These are phyloP conservation scores for Cucurbita moschata DNA, from an alignment of 306 rosid genomes.

Conservation along the genomic window DNA sequence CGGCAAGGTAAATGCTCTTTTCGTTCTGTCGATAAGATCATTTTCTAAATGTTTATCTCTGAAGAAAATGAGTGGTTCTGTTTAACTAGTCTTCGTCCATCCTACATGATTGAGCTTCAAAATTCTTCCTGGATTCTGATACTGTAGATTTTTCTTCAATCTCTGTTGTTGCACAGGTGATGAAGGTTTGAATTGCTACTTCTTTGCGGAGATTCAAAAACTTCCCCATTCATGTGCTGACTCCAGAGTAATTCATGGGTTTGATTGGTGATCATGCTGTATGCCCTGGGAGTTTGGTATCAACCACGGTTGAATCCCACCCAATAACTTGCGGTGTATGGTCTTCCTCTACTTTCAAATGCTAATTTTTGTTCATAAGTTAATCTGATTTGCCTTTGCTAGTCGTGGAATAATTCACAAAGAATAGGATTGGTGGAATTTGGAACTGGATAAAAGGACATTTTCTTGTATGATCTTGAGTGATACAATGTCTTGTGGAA, in stretches of 20 bases:
- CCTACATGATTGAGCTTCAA: neutral
- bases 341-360: conserved; percentile 3
- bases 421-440: neutral
- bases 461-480: conserved; percentile 1
- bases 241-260: neutral
- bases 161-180: neutral
- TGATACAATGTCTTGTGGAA: neutral
- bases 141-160: neutral
- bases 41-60: neutral
- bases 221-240: neutral
- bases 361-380: conserved; percentile 9
- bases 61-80: neutral
- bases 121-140: neutral
- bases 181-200: neutral
- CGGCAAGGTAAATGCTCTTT: conserved; percentile 36
- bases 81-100: neutral
- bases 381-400: neutral
- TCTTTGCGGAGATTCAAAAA: neutral
- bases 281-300: neutral
- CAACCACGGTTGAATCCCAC: conserved; percentile 7
- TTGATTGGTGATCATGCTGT: neutral
- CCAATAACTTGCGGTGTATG: neutral
- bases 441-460: neutral
- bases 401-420: conserved; percentile 1
- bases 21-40: neutral